Evolutionary conservation across 352 stramenopile species (phyloP), one percentile per base, ranked within the genome.

Genomic region (Globisporangium viniferum): DNA sequence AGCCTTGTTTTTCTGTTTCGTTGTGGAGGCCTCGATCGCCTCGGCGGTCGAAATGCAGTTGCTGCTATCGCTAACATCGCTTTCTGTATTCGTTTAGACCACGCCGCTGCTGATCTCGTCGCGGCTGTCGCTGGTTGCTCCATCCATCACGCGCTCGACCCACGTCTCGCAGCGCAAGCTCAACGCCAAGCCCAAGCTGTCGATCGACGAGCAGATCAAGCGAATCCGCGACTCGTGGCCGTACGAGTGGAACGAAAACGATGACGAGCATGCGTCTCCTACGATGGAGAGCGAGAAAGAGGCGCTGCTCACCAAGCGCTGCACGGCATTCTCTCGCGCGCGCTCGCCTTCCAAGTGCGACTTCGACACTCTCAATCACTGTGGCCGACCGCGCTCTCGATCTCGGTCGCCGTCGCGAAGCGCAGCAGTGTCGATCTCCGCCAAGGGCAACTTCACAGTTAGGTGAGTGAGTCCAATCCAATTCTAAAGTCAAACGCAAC

Each of bases 141-240:
- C 81, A 65, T 90, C 83, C 22, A 78, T 89, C 56, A 90, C 79
- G 18, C 81, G 72, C 58, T 76, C 80, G 48, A 69, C 71, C 18
- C 79, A 92, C 71, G 56, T 90, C 35, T 78, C 80, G 4, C 73
- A 75, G 15, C 76, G 72, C 20, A 69, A 80, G 55, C 64, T 49
- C n/a, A 22, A 54, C 31, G 24, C 46, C 51, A 73, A 65, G 18
- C 27, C 67, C 10, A 66, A 64, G 9, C 20, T 53, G 18, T 57
- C 65, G 27, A 70, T 88, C 35, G 75, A 82, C 5, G 70, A 80
- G 36, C 73, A 90, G 57, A 70, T 94, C 60, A 73, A 77, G 12
- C 78, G 70, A 49, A 91, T 94, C 65, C 84, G 86, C 15, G 73
- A 80, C 53, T 84, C 75, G 14, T 94, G 84, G 86, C 84, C 84